These are phyloP conservation scores for Mucor irregularis DNA, from an alignment of 371 early-diverging fungal genomes.

Conservation along the genomic window DNA sequence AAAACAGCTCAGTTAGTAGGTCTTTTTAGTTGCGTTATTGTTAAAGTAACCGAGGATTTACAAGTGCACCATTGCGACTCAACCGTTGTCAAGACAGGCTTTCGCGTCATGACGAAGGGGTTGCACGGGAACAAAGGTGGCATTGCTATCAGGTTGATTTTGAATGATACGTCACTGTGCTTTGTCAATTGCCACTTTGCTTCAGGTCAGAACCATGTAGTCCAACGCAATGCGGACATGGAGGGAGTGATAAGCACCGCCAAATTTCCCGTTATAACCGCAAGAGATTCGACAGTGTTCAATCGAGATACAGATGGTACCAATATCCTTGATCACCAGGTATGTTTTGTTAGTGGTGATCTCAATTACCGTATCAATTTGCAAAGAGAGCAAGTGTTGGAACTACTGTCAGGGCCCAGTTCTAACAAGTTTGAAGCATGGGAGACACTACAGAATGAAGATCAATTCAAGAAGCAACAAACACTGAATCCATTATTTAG, in stretches of 20 bases:
- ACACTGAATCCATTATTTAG: slow-evolving; percentile 55
- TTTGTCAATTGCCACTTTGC: slow-evolving; percentile 84
- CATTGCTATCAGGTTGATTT: slow-evolving; percentile 64
- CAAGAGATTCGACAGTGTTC: slow-evolving; percentile 21
- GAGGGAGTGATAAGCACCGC: slow-evolving; percentile 62
- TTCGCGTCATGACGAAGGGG: slow-evolving; percentile 64
- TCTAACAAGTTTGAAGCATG: slow-evolving; percentile 18
- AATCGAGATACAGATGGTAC: slow-evolving; percentile 66
- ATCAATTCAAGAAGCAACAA: slow-evolving; percentile 67
- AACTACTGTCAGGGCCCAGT: slow-evolving; percentile 31
- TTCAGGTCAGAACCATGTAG: slow-evolving; percentile 69
- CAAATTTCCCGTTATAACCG: slow-evolving; percentile 22
- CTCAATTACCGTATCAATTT: slow-evolving; percentile 83
- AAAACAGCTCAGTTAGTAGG: slow-evolving; percentile 79
- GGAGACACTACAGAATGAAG: slow-evolving; percentile 49
- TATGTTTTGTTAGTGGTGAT: slow-evolving; percentile 76
- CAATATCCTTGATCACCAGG: slow-evolving; percentile 75
- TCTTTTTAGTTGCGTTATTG: slow-evolving; percentile 75
- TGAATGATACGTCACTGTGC: slow-evolving; percentile 74
- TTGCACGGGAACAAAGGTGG: slow-evolving; percentile 91
- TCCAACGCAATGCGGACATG: slow-evolving; percentile 68
- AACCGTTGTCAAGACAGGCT: slow-evolving; percentile 76
- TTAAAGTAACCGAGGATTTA: slow-evolving; percentile 42
- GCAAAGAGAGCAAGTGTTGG: slow-evolving; percentile 56
- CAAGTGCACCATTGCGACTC: slow-evolving; percentile 28